Evolutionary conservation across 2,329 filamentous ascomycete species (phyloP).

Genomic region (Colletotrichum coccodes): DNA sequence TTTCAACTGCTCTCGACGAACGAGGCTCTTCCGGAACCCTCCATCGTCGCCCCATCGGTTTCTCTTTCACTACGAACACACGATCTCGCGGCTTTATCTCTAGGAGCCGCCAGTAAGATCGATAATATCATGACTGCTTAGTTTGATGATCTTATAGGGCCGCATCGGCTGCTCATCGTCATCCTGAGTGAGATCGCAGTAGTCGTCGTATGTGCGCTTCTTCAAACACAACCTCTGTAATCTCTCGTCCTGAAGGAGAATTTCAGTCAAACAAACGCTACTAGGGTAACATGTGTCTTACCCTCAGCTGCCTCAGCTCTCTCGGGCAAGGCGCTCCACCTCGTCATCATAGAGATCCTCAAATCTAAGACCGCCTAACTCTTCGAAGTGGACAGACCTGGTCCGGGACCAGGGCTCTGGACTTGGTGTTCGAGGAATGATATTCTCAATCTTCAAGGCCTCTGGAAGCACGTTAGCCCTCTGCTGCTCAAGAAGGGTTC

Average conservation of each 20-base stretch:
- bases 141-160: constrained; percentile 25
- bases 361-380: constrained; percentile 4
- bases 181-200: constrained; percentile 40
- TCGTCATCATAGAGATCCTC: constrained; percentile 38
- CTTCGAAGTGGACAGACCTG: background rate
- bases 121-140: constrained; percentile 22
- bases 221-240: constrained; percentile 30
- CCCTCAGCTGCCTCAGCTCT: constrained; percentile 41
- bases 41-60: background rate
- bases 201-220: constrained; percentile 41
- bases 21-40: background rate
- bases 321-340: constrained; percentile 41
- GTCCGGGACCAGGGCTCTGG: constrained; percentile 33
- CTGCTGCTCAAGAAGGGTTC: background rate
- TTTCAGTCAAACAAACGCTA: background rate
- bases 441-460: constrained; percentile 42
- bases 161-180: background rate
- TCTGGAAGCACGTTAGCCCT: constrained; percentile 33
- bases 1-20: background rate
- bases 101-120: constrained; percentile 31
- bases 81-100: background rate
- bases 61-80: background rate
- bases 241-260: constrained; percentile 7
- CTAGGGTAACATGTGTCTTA: background rate
- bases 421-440: constrained; percentile 41